Percentiles rank a stretch among this genome's conserved stretches.
Evolutionary conservation across 352 stramenopile species (phyloP).

Genomic region (Phytophthora podocarpi): DNA sequence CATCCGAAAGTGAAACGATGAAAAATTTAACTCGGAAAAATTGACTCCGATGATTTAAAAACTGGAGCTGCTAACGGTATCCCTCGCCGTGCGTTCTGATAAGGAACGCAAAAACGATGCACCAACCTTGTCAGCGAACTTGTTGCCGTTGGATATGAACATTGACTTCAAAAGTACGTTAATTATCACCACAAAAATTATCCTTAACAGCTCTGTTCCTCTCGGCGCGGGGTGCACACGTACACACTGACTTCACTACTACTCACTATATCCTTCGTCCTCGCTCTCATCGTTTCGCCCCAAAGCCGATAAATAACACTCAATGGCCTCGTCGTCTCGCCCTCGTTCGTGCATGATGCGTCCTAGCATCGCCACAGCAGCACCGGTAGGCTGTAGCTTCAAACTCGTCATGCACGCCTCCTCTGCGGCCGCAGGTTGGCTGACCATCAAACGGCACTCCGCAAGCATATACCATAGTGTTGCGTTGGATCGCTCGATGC

Average conservation of each 20-base stretch:
- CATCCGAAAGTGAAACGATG: not conserved
- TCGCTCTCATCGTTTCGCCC: conserved; percentile 44
- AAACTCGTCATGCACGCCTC: conserved; percentile 63
- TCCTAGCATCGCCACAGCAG: conserved; percentile 52
- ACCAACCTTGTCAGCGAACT: not conserved
- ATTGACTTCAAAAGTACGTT: conserved; percentile 14
- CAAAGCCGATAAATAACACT: conserved; percentile 70
- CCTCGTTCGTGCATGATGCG: conserved; percentile 59
- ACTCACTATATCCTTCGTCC: conserved; percentile 35
- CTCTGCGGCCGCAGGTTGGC: conserved; percentile 53
- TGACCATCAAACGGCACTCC: conserved; percentile 54
- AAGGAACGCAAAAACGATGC: conserved; percentile 6
- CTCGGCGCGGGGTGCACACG: conserved; percentile 13
- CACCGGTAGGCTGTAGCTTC: conserved; percentile 39
- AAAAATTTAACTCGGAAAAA: conserved; percentile 6
- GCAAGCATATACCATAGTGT: conserved; percentile 62
- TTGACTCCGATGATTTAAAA: too few species aligned
- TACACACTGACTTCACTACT: conserved; percentile 40
- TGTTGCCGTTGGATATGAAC: not conserved
- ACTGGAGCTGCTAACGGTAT: too few species aligned
- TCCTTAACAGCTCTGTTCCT: conserved; percentile 37
- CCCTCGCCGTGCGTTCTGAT: too few species aligned
- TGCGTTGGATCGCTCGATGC: conserved; percentile 56
- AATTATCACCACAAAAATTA: conserved; percentile 27
- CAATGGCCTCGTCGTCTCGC: conserved; percentile 55